Base-by-base conservation (phyloP, 2,329 filamentous ascomycete genomes). In the Cryoendolithus antarcticus region DNA sequence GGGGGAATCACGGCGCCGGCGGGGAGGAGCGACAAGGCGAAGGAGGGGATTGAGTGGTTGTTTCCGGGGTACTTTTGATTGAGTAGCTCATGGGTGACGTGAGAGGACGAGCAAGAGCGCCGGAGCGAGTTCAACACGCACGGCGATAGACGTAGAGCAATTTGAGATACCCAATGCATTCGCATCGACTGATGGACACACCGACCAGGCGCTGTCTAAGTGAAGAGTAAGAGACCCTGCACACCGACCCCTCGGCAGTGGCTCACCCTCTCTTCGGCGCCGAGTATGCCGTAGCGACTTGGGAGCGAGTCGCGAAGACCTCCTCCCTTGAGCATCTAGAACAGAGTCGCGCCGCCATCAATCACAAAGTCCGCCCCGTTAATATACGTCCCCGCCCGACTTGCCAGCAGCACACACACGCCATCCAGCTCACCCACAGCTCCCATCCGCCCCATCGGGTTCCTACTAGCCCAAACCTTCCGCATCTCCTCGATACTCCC, bases 1-100 rank as follows among this genome's bases (percentile, higher is more conserved):
- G 75, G 93, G 47, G 73, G 75, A 54, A 93, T 89, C 67, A 95
- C 89, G 35, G 82, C 86, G 59, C 75, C 79, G 31, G 74, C 76
- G 35, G 84, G 84, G 19, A 75, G 86, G 52, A 74, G 73, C 44
- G 68, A 74, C 9, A 82, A 89, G 60, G 83, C 82, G 1, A 71
- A 82, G 63, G 75, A 84, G 71, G 89, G 77, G 65, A 66, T 94
- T 38, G 74, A 80, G 54, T 98, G 82, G 70, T 65, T 98, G 42
- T 96, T 94, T 65, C 86, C 88, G 1, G 82, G 80, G 2, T 86
- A 88, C 60, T 85, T 74, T 49, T 19, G 15, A 19, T 19, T 19
- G 15, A 19, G 15, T 19, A 19, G 15, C 15, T 19, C 15, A 19
- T 19, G 15, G 15, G 15, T 19, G 15, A 19, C 15, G 15, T 19